Evolutionary conservation across 352 stramenopile species (phyloP), one percentile per base, ranked within the genome.

Genomic region (Phytophthora melonis): DNA sequence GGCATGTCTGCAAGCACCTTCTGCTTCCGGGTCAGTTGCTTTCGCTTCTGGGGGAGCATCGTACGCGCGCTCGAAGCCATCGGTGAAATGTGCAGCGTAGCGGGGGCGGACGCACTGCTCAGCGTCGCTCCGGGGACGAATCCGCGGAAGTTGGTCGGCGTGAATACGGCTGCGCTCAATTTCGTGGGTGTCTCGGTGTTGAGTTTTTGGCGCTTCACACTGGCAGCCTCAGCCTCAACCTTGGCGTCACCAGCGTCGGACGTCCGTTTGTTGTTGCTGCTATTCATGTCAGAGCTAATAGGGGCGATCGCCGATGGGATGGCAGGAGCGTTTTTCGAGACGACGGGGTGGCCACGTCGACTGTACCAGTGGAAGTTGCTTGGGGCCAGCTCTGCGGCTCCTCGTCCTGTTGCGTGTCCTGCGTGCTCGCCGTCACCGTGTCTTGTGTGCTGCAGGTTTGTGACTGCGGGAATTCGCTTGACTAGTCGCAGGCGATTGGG

Each of bases 21-120:
- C 27, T 89, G 68, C 66, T 86, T 90, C 19, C 74, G 70, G 6
- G 72, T 81, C 50, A 86, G 19, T 11, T 70, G 36, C 36, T 77
- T 76, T 59, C 72, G 63, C 27, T 79, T 80, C 14, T 75, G 64
- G 30, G 55, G 72, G 47, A 63, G 57, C 34, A 58, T 66, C 49
- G 66, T 72, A 5, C 66, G 72, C 21, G 64, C 25, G 34, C 23
- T 67, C 67, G 41, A 74, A 11, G 66, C 36, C 67, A 79, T 67
- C 1, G 78, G 75, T 14, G 75, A 82, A 32, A 82, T 82, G 50
- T 79, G 63, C 21, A 78, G 53, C 3, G 59, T 77, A 5, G 59
- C 49, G 19, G 69, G 36, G 3, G 69, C 60, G 7, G 70, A 66
- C n/a, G 45, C 52, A 66, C 43, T 69, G 52, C 58, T 73, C 18